Evolutionary conservation across 2,329 filamentous ascomycete species (phyloP).

Genomic region (Pestalotiopsis sp.): DNA sequence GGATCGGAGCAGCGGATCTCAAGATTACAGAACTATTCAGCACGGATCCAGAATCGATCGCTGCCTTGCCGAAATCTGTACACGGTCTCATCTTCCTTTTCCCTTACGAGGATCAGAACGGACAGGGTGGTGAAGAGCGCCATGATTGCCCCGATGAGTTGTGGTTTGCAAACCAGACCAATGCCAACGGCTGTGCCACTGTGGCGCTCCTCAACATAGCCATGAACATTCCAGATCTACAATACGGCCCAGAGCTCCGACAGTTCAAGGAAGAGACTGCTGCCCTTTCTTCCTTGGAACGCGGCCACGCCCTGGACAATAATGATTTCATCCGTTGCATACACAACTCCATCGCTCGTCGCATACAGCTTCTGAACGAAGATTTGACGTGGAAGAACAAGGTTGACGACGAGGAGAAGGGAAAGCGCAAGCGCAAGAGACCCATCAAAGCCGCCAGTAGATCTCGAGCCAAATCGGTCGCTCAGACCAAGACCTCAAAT

Average conservation of each 20-base stretch:
- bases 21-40: conserved; percentile 77
- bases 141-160: conserved; percentile 62
- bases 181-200: conserved; percentile 86
- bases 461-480: conserved; percentile 29
- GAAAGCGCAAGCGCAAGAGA: conserved; percentile 20
- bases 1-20: conserved; percentile 75
- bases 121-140: conserved; percentile 57
- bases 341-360: conserved; percentile 86
- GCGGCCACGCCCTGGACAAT: conserved; percentile 75
- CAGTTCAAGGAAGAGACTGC: conserved; percentile 75
- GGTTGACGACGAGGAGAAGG: conserved; percentile 42
- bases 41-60: conserved; percentile 68
- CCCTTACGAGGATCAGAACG: conserved; percentile 59
- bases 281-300: conserved; percentile 68
- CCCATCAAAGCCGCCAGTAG: conserved; percentile 30
- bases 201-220: conserved; percentile 90
- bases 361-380: conserved; percentile 74
- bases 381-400: conserved; percentile 68
- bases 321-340: conserved; percentile 77
- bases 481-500: background rate
- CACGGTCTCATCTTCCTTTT: conserved; percentile 91
- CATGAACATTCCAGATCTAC: conserved; percentile 74
- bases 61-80: conserved; percentile 70
- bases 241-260: conserved; percentile 70
- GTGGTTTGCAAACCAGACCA: conserved; percentile 96